Base-by-base conservation (phyloP, 805 yeast genomes). In the Candida sakaeoensis region DNA sequence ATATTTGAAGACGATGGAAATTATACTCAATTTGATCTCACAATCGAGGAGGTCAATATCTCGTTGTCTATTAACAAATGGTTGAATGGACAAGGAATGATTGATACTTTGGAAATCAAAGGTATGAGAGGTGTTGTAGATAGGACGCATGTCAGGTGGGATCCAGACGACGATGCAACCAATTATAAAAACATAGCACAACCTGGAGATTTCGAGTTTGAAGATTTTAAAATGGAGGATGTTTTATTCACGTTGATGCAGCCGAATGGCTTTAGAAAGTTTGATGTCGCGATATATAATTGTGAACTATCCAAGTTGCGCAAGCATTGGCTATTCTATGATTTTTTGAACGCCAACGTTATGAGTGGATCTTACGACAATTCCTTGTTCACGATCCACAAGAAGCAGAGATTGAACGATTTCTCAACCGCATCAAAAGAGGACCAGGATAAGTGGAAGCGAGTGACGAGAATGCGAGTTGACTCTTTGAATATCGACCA, bases 91-190 rank as follows among this genome's bases (percentile, higher is more conserved):
- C 74, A 74, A 39, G 99, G 99, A 0, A 82, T 93, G 13, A 63
- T 93, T 14, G 82, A 86, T 45, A 89, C 68, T 8, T 53, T 88
- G 43, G 85, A 85, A 36, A 70, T 91, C 31, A 79, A 77, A 49
- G 98, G 99, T 0, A 63, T 93, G 37, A 72, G 99, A 42, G 99
- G 99, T 2, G 85, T 90, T 1, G 83, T 91, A 10, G 99, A 93
- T 58, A 73, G 99, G 47, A 79, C 95, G 0, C 91, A 85, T 58
- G 93, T 93, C 14, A 64, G 63, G 39, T 89, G 95, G 95, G 78
- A 77, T 41, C 81, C 83, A 3, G 76, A 81, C 34, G 95, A 86
- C 54, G 90, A 83, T 51, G 90, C 98, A 2, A 74, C 87, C 19
- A 80, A 84, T 53, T 88, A 87, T 61, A 78, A 78, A 52, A 84